Base-by-base conservation (phyloP, 306 rosid species). In the Luffa aegyptiaca region DNA sequence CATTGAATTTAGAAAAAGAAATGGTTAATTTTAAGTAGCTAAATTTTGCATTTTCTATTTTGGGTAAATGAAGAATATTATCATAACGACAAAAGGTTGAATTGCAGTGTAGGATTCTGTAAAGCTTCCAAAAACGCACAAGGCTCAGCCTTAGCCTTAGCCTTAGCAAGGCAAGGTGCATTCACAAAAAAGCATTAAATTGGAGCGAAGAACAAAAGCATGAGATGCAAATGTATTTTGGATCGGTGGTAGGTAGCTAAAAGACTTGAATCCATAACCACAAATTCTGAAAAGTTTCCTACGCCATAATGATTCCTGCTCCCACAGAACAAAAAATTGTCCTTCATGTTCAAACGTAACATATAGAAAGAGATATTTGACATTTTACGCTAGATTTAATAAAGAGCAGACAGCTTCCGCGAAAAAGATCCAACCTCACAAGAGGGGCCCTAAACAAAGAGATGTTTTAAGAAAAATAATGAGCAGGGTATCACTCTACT, bases 1-100 rank as follows among this genome's bases (percentile, higher is more conserved):
- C 95, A 88, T 72, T n/a, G 53, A 57, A 75, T 71, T 33, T 0
- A 16, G 2, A 35, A 82, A 64, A 75, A 83, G 31, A 44, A 78
- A 77, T 56, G 37, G 73, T 55, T 41, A 39, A 49, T 31, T 73
- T 35, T 16, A 31, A 16, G 10, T 13, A 48, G 11, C 10, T 55
- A 14, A 49, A 44, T 46, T 49, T 41, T 65, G 48, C 49, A 36
- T 65, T 65, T 7, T 6, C 10, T 1, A 65, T 63, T 26, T 26
- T 35, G 42, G n/a, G 44, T 35, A 16, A 1, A 14, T 20, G 20
- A 42, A 70, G 41, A 21, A 71, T 20, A 8, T 46, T 2, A 45
- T 21, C 21, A 41, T n/a, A 10, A 20, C 3, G 13, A 68, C 2
- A 37, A 14, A 64, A 59, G 2, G 17, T 9, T 21, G 10, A 18